phyloP scores from a whole-genome alignment of 352 stramenopile genomes.

The Phytophthora pluvialis region DNA sequence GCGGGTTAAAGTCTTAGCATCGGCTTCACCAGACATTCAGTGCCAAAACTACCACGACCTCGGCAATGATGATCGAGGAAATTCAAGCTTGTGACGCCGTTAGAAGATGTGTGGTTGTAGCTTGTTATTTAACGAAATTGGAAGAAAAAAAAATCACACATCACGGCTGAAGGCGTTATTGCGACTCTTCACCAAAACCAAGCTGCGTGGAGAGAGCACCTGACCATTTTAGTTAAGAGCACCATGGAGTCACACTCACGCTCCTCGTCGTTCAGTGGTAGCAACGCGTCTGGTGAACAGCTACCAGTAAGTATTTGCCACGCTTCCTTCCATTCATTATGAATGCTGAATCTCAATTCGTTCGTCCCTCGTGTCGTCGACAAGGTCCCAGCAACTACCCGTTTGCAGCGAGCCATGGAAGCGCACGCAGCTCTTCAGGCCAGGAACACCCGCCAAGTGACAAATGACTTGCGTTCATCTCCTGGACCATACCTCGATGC shows the following conservation, averaged over 20 bases:
- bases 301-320: conserved; percentile 8
- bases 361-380: not conserved
- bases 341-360: not conserved
- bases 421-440: conserved; percentile 31
- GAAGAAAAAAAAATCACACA: too few species aligned
- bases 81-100: too few species aligned
- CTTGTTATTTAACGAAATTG: too few species aligned
- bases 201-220: not conserved
- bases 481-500: not conserved
- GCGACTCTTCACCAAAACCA: conserved; percentile 9
- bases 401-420: conserved; percentile 44
- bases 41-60: too few species aligned
- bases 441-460: not conserved
- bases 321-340: not conserved
- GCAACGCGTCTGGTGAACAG: conserved; percentile 6
- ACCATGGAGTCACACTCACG: conserved; percentile 25
- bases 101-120: too few species aligned
- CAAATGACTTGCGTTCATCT: not conserved
- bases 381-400: conserved; percentile 32
- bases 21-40: too few species aligned
- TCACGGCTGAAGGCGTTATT: not conserved
- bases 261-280: conserved; percentile 25
- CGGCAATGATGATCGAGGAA: too few species aligned
- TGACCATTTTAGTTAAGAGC: not conserved
- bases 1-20: too few species aligned